phyloP scores from a whole-genome alignment of 2,329 filamentous ascomycete species.

The Mollisia scopiformis region DNA sequence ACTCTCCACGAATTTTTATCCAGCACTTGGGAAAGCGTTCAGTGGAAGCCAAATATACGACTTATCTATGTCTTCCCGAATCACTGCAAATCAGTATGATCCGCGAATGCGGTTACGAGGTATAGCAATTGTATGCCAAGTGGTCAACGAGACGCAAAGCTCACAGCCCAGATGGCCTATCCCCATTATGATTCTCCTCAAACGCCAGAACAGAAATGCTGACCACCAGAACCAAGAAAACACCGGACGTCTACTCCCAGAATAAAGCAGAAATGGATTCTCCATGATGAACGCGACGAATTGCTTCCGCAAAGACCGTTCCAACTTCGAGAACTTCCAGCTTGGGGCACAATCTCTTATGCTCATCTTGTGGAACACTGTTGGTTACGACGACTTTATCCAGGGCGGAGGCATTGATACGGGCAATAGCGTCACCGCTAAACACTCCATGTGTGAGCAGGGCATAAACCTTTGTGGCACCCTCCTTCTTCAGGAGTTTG shows the following conservation, averaged over 20 bases:
- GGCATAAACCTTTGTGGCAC: conserved; percentile 88
- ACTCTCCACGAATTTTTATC: conserved; percentile 32
- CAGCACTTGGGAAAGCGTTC: conserved; percentile 40
- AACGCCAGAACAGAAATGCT: conserved; percentile 28
- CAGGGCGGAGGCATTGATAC: conserved; percentile 89
- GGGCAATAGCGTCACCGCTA: conserved; percentile 90
- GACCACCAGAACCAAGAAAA: conserved; percentile 18
- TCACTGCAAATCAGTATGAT: conserved; percentile 31
- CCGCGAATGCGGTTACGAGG: conserved; percentile 25
- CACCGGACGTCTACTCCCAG: conserved; percentile 55
- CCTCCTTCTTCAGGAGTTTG: conserved; percentile 95
- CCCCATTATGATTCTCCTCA: conserved; percentile 21
- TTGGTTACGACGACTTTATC: conserved; percentile 97
- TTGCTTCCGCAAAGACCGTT: conserved; percentile 91
- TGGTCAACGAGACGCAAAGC: conserved; percentile 21
- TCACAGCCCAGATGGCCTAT: conserved; percentile 25
- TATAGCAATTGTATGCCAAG: conserved; percentile 36
- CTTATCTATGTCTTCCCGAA: conserved; percentile 28
- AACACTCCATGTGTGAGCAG: conserved; percentile 94
- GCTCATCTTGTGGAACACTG: conserved; percentile 86
- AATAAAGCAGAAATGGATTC: conserved; percentile 98
- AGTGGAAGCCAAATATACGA: conserved; percentile 24
- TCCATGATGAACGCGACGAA: conserved; percentile 93
- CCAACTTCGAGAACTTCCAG: conserved; percentile 91
- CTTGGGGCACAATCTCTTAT: conserved; percentile 78